Base-by-base conservation (phyloP, 2,329 filamentous ascomycete species). In the Fusarium globosum region DNA sequence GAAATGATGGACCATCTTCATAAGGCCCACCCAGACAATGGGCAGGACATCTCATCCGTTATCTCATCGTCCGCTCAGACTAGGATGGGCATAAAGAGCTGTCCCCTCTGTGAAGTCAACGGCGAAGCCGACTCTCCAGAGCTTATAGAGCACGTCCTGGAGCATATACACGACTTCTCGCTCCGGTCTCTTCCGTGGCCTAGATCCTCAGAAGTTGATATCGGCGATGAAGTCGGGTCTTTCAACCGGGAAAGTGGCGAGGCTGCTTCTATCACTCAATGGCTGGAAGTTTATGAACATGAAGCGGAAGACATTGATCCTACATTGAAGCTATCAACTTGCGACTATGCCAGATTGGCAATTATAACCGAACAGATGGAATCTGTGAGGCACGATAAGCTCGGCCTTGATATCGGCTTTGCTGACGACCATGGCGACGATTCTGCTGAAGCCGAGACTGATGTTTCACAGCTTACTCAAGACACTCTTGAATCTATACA, bases 401-500 rank as follows among this genome's bases (percentile, higher is more conserved):
- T 30, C 0, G 52, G 52, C 2, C 26, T 55, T 2, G 52, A 55
- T 14, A 30, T 41, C 0, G 4, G 14, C 4, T 55, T 55, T 23
- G 52, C 52, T 10, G 36, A 41, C 1, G 52, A 55, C 26, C 52
- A 41, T 2, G 52, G 15, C 1, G 36, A 20, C 2, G 52, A 55
- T 0, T 41, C 52, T 18, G 36, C 36, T 0, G 36, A 30, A 15
- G 52, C 52, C 1, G 52, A 55, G 23, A 55, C 52, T 30, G 36
- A 55, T 4, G 1, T 55, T 0, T 55, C 52, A 0, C 5, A 30
- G 2, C 33, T 30, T 20, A 41, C 36, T 0, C 15, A 38, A 23
- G 30, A n/a, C 4, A 51, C 21, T 23, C 13, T 48, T 21, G 45
- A 43, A 4, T 11, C 14, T 0, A 6, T 18, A 12, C 14, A 35